Base-by-base conservation (phyloP, 2,329 filamentous ascomycete species). In the Talaromyces marneffei region DNA sequence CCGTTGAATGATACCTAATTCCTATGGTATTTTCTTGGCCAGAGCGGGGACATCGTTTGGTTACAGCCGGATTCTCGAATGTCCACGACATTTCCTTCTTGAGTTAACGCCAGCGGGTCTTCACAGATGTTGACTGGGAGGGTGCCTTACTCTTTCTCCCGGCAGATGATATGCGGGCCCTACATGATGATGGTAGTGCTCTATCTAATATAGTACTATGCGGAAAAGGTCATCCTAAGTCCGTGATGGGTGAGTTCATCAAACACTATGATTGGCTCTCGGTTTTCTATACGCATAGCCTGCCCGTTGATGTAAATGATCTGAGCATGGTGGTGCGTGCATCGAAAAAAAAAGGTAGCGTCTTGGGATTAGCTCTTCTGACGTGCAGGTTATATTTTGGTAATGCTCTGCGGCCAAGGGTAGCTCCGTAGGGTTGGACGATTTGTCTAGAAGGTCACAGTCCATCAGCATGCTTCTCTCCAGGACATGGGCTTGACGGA, bases 321-420 rank as follows among this genome's bases (percentile, higher is more conserved):
- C 33, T 33, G 35, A 39, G 23, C 31, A 54, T 40, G 52, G 56
- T 57, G 55, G 60, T 46, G 60, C 54, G 56, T 53, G 54, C 35
- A 18, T 56, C 56, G 16, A 63, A 60, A 25, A n/a, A n/a, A n/a
- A n/a, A n/a, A n/a, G n/a, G 59, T 57, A 48, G 55, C 55, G 55
- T 50, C 55, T 50, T 53, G 54, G 57, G 46, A 61, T 55, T 40
- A 50, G 42, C 44, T 58, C 56, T 62, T 39, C 39, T 52, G 55
- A 59, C 67, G 64, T 71, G 68, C 68, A 71, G 66, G 69, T 16
- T 46, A 54, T 44, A 54, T 52, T 59, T 59, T 59, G 33, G 29
- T 16, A 53, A 54, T 59, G 23, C 44, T 53, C 48, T 35, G 48
- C 37, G 42, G 53, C 35, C 52, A 46, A n/a, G 53, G 37, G n/a